Evolutionary conservation across 2,329 filamentous ascomycete species (phyloP), one percentile per base, ranked within the genome.

Genomic region (Didymosphaeria variabile): DNA sequence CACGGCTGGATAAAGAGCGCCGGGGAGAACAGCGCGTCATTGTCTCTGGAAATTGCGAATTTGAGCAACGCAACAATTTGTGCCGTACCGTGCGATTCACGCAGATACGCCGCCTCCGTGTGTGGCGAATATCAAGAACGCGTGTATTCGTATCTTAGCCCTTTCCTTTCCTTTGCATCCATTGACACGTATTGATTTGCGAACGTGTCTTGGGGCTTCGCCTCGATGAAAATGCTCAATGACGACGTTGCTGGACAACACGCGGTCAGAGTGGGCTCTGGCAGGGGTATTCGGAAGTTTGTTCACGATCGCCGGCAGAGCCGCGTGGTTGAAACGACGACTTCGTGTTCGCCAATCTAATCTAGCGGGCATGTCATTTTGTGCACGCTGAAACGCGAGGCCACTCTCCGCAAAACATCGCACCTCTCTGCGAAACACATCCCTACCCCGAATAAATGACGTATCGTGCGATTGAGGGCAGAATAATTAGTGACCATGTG

Each of bases 241-340:
- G 50, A 53, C 50, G 50, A 19, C 12, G 23, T 26, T 6, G 5
- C 26, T 15, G 32, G 31, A 34, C 8, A 32, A 32, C 42, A 34
- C 47, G 47, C 47, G n/a, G n/a, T 12, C 47, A 50, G 47, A 34
- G 49, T 36, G n/a, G 49, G 32, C 19, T 29, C 9, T 8, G 36
- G 23, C 50, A 42, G 34, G 50, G 19, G n/a, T 38, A 15, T 23
- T 9, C 50, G 36, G 21, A 53, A 42, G 36, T 53, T 53, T 44
- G 34, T 42, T 34, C 52, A 55, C n/a, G 26, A 55, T 55, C 52
- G 52, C 52, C 38, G 26, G 52, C n/a, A 55, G 52, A 32, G 52
- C 15, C 52, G 26, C 36, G 36, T 10, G 50, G n/a, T 17, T 53
- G 50, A 53, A 53, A 53, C 50, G 36, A 53, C 38, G 38, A 26